Percentiles rank a stretch among this genome's conserved stretches.
Conservation (phyloP, 306 rosid species). For the Dalbergia cultrata region DNA sequence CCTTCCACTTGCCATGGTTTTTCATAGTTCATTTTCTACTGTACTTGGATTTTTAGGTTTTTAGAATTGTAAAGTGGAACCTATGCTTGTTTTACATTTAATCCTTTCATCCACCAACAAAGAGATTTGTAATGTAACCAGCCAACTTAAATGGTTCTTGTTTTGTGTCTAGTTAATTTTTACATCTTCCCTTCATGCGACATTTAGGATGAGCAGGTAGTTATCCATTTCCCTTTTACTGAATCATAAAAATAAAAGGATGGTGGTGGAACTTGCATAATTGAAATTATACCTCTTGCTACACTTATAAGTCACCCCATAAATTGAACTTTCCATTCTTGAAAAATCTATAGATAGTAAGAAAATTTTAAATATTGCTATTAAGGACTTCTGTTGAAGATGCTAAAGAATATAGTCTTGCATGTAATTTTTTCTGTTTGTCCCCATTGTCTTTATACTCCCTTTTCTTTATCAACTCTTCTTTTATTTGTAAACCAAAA, state of each 20-base stretch:
- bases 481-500: not conserved
- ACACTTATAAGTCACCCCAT: not conserved
- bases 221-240: not conserved
- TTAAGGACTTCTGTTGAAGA: not conserved
- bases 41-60: not conserved
- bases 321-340: not conserved
- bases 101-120: constrained; percentile 6
- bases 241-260: not conserved
- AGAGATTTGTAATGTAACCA: constrained; percentile 30
- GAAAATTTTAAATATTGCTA: not conserved
- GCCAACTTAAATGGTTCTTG: not conserved
- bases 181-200: not conserved
- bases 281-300: constrained; percentile 13
- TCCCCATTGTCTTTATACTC: not conserved
- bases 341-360: not conserved
- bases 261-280: not conserved
- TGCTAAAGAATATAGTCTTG: not conserved
- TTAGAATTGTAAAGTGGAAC: not conserved
- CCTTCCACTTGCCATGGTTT: constrained; percentile 13
- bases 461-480: not conserved
- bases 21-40: not conserved
- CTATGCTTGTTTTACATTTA: constrained; percentile 13
- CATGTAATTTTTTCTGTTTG: not conserved
- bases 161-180: constrained; percentile 4
- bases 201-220: not conserved